phyloP scores from a whole-genome alignment of 2,329 filamentous ascomycete species.

The Davidsoniella virescens region DNA sequence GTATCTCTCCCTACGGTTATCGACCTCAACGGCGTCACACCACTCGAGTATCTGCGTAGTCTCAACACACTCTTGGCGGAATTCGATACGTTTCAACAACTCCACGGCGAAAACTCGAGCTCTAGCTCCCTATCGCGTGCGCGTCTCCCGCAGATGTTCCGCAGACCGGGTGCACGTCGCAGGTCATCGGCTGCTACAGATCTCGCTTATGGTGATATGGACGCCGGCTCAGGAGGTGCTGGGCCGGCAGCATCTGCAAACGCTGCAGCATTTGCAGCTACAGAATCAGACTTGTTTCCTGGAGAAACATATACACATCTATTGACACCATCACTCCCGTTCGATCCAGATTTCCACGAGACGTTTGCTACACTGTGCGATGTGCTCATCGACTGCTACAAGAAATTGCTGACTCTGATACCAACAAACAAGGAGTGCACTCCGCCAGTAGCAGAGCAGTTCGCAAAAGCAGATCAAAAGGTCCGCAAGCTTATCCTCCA shows the following conservation, averaged over 20 bases:
- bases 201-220: slow-evolving; percentile 19
- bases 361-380: slow-evolving; percentile 94
- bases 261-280: slow-evolving; percentile 41
- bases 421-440: slow-evolving; percentile 59
- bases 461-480: slow-evolving; percentile 73
- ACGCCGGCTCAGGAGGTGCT: slow-evolving; percentile 18
- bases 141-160: slow-evolving; percentile 71
- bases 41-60: slow-evolving; percentile 73
- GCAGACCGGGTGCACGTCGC: slow-evolving; percentile 40
- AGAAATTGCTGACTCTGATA: slow-evolving; percentile 57
- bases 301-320: slow-evolving; percentile 82
- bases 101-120: slow-evolving; percentile 64
- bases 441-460: slow-evolving; percentile 60
- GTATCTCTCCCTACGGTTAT: slow-evolving; percentile 79
- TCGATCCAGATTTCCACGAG: slow-evolving; percentile 93
- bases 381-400: slow-evolving; percentile 84
- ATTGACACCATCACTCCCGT: slow-evolving; percentile 80
- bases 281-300: slow-evolving; percentile 50
- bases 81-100: slow-evolving; percentile 84
- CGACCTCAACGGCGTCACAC: slow-evolving; percentile 66
- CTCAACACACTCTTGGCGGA: slow-evolving; percentile 74
- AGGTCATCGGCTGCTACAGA: slow-evolving; percentile 33
- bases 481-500: slow-evolving; percentile 81
- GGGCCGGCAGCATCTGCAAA: slow-evolving; percentile 20
- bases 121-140: slow-evolving; percentile 58